These are phyloP conservation scores for Citrus maxima DNA, from an alignment of 345 rosid species.

Conservation along the genomic window DNA sequence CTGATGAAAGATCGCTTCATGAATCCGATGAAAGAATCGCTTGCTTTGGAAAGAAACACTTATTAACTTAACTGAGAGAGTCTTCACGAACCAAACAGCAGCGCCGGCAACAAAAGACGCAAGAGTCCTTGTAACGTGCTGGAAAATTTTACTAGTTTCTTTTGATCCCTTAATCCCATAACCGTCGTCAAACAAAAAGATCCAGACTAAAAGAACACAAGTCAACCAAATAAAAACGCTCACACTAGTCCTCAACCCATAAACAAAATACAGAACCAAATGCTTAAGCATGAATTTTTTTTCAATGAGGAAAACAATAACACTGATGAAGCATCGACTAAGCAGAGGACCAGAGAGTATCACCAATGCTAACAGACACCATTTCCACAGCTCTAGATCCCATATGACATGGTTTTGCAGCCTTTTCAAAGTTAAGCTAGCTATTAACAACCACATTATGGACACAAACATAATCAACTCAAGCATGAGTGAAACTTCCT, in stretches of 20 bases:
- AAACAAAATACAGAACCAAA: conserved; percentile 60
- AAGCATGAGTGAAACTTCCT: conserved; percentile 17
- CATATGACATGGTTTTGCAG: conserved; percentile 27
- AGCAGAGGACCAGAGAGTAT: conserved; percentile 47
- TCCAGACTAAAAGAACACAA: conserved; percentile 53
- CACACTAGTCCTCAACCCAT: conserved; percentile 53
- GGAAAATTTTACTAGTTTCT: conserved; percentile 26
- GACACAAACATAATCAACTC: conserved; percentile 31
- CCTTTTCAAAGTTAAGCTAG: conserved; percentile 34
- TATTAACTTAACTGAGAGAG: conserved; percentile 43
- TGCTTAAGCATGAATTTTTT: conserved; percentile 55
- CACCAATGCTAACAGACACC: conserved; percentile 48
- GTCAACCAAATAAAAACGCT: conserved; percentile 48
- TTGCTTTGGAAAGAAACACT: conserved; percentile 50
- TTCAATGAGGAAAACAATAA: conserved; percentile 49
- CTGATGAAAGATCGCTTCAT: conserved; percentile 62
- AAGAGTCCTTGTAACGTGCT: conserved; percentile 39
- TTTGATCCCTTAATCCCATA: conserved; percentile 39
- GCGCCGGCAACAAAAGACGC: conserved; percentile 41
- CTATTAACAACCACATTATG: conserved; percentile 27
- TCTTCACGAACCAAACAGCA: conserved; percentile 50
- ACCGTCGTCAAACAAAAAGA: conserved; percentile 38
- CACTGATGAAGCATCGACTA: conserved; percentile 40
- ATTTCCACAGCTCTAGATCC: conserved; percentile 53
- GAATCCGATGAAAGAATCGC: conserved; percentile 63